phyloP scores from a whole-genome alignment of 306 rosid genomes.

The Canavalia ensiformis region DNA sequence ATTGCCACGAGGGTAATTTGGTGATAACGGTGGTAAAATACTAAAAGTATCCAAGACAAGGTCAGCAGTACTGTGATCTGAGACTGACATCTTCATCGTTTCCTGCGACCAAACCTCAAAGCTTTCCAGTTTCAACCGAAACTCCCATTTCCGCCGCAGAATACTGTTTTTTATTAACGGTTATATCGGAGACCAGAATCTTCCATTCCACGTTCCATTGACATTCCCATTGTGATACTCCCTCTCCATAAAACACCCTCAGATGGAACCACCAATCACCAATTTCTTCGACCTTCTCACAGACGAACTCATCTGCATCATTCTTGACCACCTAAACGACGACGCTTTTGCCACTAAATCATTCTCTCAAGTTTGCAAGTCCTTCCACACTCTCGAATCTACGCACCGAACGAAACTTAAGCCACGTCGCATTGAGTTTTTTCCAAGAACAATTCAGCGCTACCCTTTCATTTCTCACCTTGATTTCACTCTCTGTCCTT shows the following conservation, averaged over 20 bases:
- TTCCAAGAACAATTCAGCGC: constrained; percentile 53
- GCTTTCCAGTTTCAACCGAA: neutral
- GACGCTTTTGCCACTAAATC: constrained; percentile 67
- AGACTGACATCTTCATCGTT: constrained; percentile 32
- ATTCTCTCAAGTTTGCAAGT: constrained; percentile 68
- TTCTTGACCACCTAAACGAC: constrained; percentile 63
- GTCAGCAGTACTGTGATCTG: neutral
- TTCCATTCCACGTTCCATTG: neutral
- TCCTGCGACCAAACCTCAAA: neutral
- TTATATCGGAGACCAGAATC: constrained; percentile 4
- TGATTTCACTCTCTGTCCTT: constrained; percentile 75
- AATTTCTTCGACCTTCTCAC: constrained; percentile 43
- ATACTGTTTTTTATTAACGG: constrained; percentile 41
- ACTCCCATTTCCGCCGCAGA: constrained; percentile 23
- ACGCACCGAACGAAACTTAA: constrained; percentile 64
- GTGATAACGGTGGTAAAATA: neutral
- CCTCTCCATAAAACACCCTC: neutral
- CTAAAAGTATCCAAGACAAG: neutral
- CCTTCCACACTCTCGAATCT: constrained; percentile 67
- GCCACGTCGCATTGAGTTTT: constrained; percentile 67
- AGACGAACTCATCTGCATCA: constrained; percentile 58
- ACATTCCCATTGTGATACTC: neutral
- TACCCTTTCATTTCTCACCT: constrained; percentile 57
- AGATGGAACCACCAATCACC: constrained; percentile 19
- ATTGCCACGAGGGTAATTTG: constrained; percentile 32